A percentile compares a stretch with the other conserved stretches of the same genome.
phyloP scores from a whole-genome alignment of 495 filamentous ascomycete species.

The Aspergillus nidulans region DNA sequence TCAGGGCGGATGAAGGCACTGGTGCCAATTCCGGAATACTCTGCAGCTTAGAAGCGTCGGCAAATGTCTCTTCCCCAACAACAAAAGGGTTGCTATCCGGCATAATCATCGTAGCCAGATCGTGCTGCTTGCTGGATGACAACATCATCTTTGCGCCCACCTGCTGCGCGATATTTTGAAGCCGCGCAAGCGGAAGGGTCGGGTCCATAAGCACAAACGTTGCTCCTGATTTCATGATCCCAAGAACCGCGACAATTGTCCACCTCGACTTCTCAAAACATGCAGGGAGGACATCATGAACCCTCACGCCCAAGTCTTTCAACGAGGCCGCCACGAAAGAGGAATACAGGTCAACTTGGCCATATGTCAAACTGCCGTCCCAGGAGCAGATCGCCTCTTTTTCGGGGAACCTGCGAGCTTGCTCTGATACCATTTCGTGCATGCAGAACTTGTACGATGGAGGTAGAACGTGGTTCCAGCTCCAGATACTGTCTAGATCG shows the following conservation, averaged over 20 bases:
- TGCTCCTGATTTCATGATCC: slow-evolving; percentile 39
- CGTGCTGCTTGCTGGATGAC: slow-evolving; percentile 25
- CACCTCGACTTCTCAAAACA: slow-evolving; percentile 49
- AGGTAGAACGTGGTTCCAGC: slow-evolving; percentile 31
- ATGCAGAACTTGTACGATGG: slow-evolving; percentile 36
- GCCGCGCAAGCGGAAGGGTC: slow-evolving; percentile 32
- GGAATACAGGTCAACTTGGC: slow-evolving; percentile 36
- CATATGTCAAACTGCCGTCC: slow-evolving; percentile 46
- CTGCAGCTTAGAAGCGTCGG: background rate
- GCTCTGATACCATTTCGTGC: slow-evolving; percentile 42
- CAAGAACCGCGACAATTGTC: slow-evolving; percentile 42
- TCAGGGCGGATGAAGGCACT: slow-evolving; percentile 28
- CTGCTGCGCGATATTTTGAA: slow-evolving; percentile 34
- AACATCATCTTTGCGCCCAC: slow-evolving; percentile 32
- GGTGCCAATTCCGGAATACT: slow-evolving; percentile 12
- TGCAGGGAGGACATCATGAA: slow-evolving; percentile 34
- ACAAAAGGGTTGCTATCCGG: slow-evolving; percentile 24
- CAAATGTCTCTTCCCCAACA: slow-evolving; percentile 22
- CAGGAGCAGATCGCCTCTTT: slow-evolving; percentile 41
- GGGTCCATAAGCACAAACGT: slow-evolving; percentile 39
- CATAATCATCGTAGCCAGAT: slow-evolving; percentile 24
- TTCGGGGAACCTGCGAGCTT: slow-evolving; percentile 27
- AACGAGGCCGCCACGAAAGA: slow-evolving; percentile 26
- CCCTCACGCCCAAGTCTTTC: slow-evolving; percentile 23
- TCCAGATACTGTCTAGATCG: slow-evolving; percentile 32